Conservation (phyloP, 768 basidiomycete species). For the Lactarius deliciosus region DNA sequence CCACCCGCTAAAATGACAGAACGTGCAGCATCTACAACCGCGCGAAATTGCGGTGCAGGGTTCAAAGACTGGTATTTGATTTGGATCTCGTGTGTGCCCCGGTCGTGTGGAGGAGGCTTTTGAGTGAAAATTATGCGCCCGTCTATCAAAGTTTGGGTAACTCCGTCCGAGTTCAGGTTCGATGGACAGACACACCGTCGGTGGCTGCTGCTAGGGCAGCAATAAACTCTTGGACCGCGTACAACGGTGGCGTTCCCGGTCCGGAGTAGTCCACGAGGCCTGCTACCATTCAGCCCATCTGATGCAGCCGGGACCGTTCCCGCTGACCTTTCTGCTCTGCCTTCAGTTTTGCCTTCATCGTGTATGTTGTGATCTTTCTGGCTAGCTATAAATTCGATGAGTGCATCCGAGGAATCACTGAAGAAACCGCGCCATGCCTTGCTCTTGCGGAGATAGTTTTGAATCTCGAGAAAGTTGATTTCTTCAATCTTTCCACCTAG, state of each 20-base stretch:
- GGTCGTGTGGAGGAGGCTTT: conserved; percentile 39
- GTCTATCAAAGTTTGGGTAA: conserved; percentile 45
- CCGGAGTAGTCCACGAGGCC: conserved; percentile 2
- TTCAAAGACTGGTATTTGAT: conserved; percentile 93
- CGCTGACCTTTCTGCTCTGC: conserved; percentile 32
- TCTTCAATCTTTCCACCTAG: conserved; percentile 69
- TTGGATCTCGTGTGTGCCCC: conserved; percentile 43
- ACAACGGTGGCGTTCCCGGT: conserved; percentile 60
- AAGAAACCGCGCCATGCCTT: conserved; percentile 55
- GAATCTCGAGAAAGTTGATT: conserved; percentile 82
- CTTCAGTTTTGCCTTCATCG: conserved; percentile 37
- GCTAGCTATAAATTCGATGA: conserved; percentile 48
- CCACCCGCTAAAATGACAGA: conserved; percentile 93
- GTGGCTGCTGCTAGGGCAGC: conserved; percentile 75
- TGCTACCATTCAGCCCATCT: background rate
- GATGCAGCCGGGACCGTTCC: background rate
- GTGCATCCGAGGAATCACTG: background rate
- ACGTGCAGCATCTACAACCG: conserved; percentile 78
- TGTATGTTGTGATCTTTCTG: conserved; percentile 83
- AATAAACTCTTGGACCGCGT: conserved; percentile 75
- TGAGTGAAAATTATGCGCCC: conserved; percentile 62
- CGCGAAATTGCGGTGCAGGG: conserved; percentile 80
- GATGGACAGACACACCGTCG: conserved; percentile 50
- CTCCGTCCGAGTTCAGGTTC: background rate
- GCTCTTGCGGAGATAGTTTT: conserved; percentile 75